These are phyloP conservation scores for Phytophthora cactorum DNA, from an alignment of 352 stramenopile species.

Conservation along the genomic window DNA sequence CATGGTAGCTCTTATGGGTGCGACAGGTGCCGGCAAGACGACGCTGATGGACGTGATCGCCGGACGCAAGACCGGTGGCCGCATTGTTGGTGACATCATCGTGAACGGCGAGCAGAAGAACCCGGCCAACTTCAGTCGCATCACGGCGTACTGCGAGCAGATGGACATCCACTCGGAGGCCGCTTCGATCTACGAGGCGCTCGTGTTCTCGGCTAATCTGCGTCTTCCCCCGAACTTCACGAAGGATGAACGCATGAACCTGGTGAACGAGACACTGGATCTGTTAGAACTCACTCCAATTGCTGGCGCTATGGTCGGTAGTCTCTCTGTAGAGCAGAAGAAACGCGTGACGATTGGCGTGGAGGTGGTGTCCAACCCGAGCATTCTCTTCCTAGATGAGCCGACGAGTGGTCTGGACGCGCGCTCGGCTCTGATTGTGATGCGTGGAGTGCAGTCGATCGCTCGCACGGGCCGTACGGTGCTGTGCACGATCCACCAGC, in stretches of 20 bases:
- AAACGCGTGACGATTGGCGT: no score
- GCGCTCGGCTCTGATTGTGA: no score
- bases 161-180: constrained; percentile 86
- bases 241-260: constrained; percentile 40
- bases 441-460: no score
- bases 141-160: constrained; percentile 81
- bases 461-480: no score
- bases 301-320: constrained; percentile 34
- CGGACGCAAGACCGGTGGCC: constrained; percentile 68
- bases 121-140: constrained; percentile 79
- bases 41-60: constrained; percentile 78
- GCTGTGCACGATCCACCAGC: no score
- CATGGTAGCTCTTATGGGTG: constrained; percentile 83
- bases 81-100: constrained; percentile 85
- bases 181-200: constrained; percentile 87
- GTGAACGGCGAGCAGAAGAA: constrained; percentile 90
- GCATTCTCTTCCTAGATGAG: no score
- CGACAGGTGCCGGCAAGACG: constrained; percentile 37
- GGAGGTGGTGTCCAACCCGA: no score
- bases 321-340: constrained; percentile 88
- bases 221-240: constrained; percentile 65
- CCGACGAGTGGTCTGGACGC: no score
- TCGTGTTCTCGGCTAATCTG: constrained; percentile 91
- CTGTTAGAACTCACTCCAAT: constrained; percentile 50
- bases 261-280: constrained; percentile 61